phyloP scores from a whole-genome alignment of 1,139 yeast genomes.

The Candida dubliniensis region DNA sequence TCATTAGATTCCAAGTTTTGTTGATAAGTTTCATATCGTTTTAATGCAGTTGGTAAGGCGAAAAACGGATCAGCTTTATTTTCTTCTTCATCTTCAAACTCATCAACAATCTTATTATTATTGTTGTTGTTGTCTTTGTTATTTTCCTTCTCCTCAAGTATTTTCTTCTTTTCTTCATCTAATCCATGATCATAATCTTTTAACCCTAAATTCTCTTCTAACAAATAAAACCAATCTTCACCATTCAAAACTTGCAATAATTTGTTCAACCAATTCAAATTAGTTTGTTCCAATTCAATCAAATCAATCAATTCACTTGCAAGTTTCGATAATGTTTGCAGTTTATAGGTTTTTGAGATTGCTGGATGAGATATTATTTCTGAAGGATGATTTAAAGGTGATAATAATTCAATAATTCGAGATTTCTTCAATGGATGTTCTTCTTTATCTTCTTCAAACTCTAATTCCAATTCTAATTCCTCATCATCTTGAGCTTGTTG shows the following conservation, averaged over 20 bases:
- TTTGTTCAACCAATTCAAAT: conserved; percentile 66
- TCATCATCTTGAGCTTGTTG: conserved; percentile 27
- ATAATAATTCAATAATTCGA: conserved; percentile 55
- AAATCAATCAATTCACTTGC: conserved; percentile 73
- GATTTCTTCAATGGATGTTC: conserved; percentile 38
- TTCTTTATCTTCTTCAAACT: conserved; percentile 23
- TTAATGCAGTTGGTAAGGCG: conserved; percentile 37
- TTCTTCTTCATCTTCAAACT: conserved; percentile 25
- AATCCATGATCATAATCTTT: conserved; percentile 70
- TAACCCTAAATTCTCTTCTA: conserved; percentile 64
- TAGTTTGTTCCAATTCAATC: conserved; percentile 77
- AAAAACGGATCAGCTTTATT: conserved; percentile 40
- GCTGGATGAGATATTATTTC: conserved; percentile 76
- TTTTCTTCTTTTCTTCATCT: conserved; percentile 27
- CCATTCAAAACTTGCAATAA: conserved; percentile 80
- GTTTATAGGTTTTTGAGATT: conserved; percentile 62
- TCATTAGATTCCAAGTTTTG: conserved; percentile 27
- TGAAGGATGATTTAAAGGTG: conserved; percentile 78
- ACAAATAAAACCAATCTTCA: conserved; percentile 72
- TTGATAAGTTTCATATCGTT: conserved; percentile 39
- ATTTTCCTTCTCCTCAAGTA: conserved; percentile 3
- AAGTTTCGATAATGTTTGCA: conserved; percentile 50
- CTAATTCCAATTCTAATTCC: conserved; percentile 12
- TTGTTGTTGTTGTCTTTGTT: conserved; percentile 25
- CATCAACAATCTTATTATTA: conserved; percentile 70